phyloP scores from a whole-genome alignment of 192 early-diverging fungal species.

The Pilaira anomala region DNA sequence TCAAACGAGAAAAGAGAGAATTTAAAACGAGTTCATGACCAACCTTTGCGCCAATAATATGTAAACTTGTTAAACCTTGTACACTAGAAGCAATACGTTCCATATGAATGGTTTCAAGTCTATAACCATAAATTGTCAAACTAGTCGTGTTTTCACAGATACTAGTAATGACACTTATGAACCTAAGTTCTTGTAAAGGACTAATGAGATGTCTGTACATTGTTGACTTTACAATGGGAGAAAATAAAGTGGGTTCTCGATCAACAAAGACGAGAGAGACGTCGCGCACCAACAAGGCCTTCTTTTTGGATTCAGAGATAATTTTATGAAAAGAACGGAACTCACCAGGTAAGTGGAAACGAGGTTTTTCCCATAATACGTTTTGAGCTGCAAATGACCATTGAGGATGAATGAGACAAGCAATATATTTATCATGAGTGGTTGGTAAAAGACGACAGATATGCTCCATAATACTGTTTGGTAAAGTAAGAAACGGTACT shows the following conservation, averaged over 20 bases:
- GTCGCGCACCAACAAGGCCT: constrained; percentile 31
- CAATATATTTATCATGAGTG: constrained; percentile 25
- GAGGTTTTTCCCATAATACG: constrained; percentile 37
- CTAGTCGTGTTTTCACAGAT: constrained; percentile 33
- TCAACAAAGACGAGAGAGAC: constrained; percentile 29
- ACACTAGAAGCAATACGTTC: constrained; percentile 8
- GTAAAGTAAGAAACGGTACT: not conserved
- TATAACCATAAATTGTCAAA: constrained; percentile 40
- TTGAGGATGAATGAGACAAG: constrained; percentile 32
- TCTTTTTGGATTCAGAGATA: constrained; percentile 1
- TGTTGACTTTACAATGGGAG: not conserved
- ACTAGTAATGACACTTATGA: constrained; percentile 17
- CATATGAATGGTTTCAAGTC: constrained; percentile 23
- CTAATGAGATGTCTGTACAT: not conserved
- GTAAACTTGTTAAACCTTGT: constrained; percentile 7
- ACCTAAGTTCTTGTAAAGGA: constrained; percentile 20
- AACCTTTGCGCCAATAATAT: constrained; percentile 26
- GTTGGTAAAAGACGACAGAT: constrained; percentile 29
- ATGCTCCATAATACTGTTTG: constrained; percentile 17
- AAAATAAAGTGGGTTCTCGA: not conserved
- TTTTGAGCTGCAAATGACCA: constrained; percentile 33
- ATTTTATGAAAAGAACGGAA: constrained; percentile 25
- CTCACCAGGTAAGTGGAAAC: constrained; percentile 27
- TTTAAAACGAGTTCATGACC: not conserved
- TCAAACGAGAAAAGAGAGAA: not conserved